Evolutionary conservation across 768 basidiomycete species (phyloP), one percentile per base, ranked within the genome.

Genomic region (Mycena belliarum): DNA sequence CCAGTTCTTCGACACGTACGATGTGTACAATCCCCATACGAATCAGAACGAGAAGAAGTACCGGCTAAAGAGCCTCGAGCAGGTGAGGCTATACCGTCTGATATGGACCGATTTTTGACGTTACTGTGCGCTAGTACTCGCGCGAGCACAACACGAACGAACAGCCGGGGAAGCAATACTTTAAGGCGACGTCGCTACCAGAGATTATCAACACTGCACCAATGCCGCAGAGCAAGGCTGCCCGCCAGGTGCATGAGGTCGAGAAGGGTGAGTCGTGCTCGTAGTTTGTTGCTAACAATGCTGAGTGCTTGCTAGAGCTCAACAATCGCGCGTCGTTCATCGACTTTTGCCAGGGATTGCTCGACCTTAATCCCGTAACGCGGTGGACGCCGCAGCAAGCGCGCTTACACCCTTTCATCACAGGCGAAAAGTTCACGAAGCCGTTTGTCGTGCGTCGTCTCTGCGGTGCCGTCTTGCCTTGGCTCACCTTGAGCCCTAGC

Each of bases 341-440:
- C 73, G 95, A 99, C 75, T 98, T 99, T 73, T 96, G 95, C 55
- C 87, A 91, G 71, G 97, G 97, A 32, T 79, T 98, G 21, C 80
- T 99, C 59, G 89, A 97, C 70, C 76, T 99, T 75, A 94, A 98
- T 68, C 96, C 97, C 18, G 86, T 96, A 53, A 90, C 93, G 57
- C 83, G 97, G 53, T 99, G 97, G 97, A 89, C 95, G 12, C 96
- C 97, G 24, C 94, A 97, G 68, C 95, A 99, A 73, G 97, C 97
- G 37, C 82, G 89, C 48, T 76, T 91, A 67, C 97, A 99, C 72
- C 97, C 97, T 2, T 99, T 98, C 75, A 97, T 99, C 65, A 97
- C 95, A 6, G 96, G 96, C 49, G 97, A 98, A 74, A 95, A 95
- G 69, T 97, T 89, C 69, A 87, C 85, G 7, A 92, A 91, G 68